Base-by-base conservation (phyloP, 2,329 filamentous ascomycete species). In the Fonsecaea nubica region DNA sequence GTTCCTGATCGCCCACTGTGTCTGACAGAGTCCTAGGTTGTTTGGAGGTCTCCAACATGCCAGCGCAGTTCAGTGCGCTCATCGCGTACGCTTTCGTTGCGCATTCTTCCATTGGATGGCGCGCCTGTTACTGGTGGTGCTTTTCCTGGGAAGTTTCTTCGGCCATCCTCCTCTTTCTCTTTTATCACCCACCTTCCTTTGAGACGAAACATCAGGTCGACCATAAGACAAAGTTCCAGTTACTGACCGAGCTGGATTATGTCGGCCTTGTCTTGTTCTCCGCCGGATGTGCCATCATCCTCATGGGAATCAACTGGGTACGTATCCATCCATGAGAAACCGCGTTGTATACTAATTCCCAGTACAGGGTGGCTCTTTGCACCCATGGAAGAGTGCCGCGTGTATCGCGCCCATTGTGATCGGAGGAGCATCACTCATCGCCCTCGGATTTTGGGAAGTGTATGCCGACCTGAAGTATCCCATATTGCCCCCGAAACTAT, bases 121-220 rank as follows among this genome's bases (percentile, higher is more conserved):
- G 83, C 52, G 84, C 82, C 79, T 79, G 75, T 55, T 86, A 83
- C 72, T 85, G 66, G 66, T 58, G 56, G 48, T 66, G 66, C 64
- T 54, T 32, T 53, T 54, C 30, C 8, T 59, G 62, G 53, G 53
- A 63, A n/a, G 59, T 7, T 8, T 40, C 40, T 48, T 56, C 58
- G 18, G 9, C 40, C 10, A 9, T 69, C 7, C 75, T 58, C 35
- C 38, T 68, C 42, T 68, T 64, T 50, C 77, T 82, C 70, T 79
- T 81, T 62, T 85, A 84, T 74, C 78, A 80, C 67, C 83, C 81
- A 33, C 82, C 83, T 0, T 79, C 77, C 4, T 85, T 80, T 72
- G 73, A 77, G 12, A 79, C 80, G 72, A 79, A 82, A n/a, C 80
- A 83, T 66, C 64, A 62, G 36, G 56, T 48, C 6, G 67, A 58